A percentile compares a stretch with the other conserved stretches of the same genome.
phyloP scores from a whole-genome alignment of 2,329 filamentous ascomycete species.

The Drechmeria coniospora region DNA sequence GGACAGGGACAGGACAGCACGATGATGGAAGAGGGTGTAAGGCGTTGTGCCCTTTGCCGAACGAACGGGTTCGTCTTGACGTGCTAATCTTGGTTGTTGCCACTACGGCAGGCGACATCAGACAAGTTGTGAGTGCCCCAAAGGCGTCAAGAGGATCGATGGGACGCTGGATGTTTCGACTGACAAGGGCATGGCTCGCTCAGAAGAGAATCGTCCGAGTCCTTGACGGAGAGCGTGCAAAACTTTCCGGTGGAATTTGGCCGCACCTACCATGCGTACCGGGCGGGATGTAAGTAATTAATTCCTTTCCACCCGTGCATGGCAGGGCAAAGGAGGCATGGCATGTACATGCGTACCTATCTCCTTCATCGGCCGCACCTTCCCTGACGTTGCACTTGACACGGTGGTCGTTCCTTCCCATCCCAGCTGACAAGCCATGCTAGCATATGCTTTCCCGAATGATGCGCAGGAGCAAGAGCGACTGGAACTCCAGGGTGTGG shows the following conservation, averaged over 20 bases:
- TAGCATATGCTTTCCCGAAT: slow-evolving; percentile 32
- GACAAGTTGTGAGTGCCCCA: too few relatives aligned
- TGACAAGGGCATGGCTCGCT: background rate
- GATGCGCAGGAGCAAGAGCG: slow-evolving; percentile 26
- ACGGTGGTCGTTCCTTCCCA: too few relatives aligned
- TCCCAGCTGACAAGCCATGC: slow-evolving; percentile 2
- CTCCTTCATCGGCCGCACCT: too few relatives aligned
- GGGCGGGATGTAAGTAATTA: slow-evolving; percentile 26
- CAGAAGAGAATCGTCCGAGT: slow-evolving; percentile 15
- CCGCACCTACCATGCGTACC: slow-evolving; percentile 31
- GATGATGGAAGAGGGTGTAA: too few relatives aligned
- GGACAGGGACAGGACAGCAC: too few relatives aligned
- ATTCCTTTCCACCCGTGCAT: background rate
- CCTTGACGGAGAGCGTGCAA: slow-evolving; percentile 25
- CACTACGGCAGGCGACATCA: too few relatives aligned
- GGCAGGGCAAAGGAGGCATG: background rate
- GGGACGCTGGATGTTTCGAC: background rate
- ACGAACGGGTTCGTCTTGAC: slow-evolving; percentile 16
- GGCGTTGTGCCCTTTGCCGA: too few relatives aligned
- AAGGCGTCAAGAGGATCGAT: background rate
- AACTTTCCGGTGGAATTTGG: slow-evolving; percentile 27
- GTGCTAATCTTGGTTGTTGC: background rate
- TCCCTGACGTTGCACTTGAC: too few relatives aligned
- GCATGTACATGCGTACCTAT: background rate
- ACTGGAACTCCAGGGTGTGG: slow-evolving; percentile 22